Percentiles rank a stretch among this genome's conserved stretches.
Evolutionary conservation across 2,329 filamentous ascomycete species (phyloP).

Genomic region (Neoascochyta sp.): DNA sequence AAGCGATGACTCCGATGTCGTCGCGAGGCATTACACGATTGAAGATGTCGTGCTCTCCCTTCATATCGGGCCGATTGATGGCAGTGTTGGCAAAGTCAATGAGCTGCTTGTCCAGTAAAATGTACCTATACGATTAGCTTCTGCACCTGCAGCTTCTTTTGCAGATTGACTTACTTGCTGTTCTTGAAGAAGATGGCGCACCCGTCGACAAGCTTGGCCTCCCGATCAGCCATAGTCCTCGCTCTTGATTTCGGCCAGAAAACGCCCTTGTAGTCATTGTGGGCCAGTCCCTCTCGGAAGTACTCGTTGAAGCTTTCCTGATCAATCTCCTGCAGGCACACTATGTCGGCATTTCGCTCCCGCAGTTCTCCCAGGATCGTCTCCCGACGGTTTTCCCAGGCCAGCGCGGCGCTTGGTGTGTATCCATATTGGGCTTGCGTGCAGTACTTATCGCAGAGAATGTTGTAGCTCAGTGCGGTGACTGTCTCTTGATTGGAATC

Average conservation of each 20-base stretch:
- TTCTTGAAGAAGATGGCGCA: constrained; percentile 97
- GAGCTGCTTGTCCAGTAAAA: constrained; percentile 88
- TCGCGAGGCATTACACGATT: constrained; percentile 98
- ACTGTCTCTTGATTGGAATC: constrained; percentile 60
- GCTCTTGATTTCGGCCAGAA: constrained; percentile 89
- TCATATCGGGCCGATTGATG: constrained; percentile 94
- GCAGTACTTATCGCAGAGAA: constrained; percentile 89
- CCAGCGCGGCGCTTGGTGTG: constrained; percentile 73
- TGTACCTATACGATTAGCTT: constrained; percentile 51
- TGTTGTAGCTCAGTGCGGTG: constrained; percentile 90
- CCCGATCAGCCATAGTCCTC: constrained; percentile 85
- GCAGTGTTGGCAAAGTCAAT: constrained; percentile 89
- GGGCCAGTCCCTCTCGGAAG: constrained; percentile 80
- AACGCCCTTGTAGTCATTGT: constrained; percentile 87
- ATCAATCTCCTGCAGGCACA: constrained; percentile 92
- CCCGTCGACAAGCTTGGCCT: constrained; percentile 86
- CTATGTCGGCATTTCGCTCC: constrained; percentile 76
- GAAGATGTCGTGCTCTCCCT: constrained; percentile 95
- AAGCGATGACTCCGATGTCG: constrained; percentile 87
- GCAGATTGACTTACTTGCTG: constrained; percentile 58
- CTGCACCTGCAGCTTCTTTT: not conserved
- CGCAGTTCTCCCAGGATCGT: constrained; percentile 80
- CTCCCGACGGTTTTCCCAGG: constrained; percentile 82
- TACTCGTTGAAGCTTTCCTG: constrained; percentile 88
- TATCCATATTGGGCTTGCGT: constrained; percentile 85